Percentiles rank a stretch among this genome's conserved stretches.
phyloP scores from a whole-genome alignment of 2,329 filamentous ascomycete species.

The Ampelomyces quisqualis region DNA sequence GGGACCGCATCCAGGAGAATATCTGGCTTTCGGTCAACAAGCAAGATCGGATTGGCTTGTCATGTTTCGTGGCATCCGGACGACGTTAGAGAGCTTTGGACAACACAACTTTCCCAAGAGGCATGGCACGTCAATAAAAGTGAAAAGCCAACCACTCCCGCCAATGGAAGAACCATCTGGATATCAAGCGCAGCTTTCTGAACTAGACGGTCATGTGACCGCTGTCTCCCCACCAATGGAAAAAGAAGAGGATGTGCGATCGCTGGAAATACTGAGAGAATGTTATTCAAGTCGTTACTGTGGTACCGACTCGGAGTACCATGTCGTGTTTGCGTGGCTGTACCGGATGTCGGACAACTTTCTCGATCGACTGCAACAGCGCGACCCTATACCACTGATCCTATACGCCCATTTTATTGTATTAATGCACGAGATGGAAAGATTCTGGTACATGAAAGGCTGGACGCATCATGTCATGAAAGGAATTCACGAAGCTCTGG shows the following conservation, averaged over 20 bases:
- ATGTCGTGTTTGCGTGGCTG: constrained; percentile 30
- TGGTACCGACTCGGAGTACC: constrained; percentile 27
- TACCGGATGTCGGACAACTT: constrained; percentile 28
- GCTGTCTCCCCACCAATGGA: constrained; percentile 5
- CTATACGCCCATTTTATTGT: constrained; percentile 33
- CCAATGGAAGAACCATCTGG: constrained; percentile 7
- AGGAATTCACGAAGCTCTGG: constrained; percentile 24
- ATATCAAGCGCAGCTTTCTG: constrained; percentile 22
- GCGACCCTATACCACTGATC: constrained; percentile 23
- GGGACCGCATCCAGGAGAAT: constrained; percentile 31
- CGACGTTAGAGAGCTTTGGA: constrained; percentile 17
- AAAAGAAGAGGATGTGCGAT: constrained; percentile 7
- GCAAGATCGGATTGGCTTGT: constrained; percentile 33
- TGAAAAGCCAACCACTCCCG: constrained; percentile 16
- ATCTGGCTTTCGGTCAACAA: constrained; percentile 29
- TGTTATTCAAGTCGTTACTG: constrained; percentile 26
- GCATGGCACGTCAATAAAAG: constrained; percentile 5
- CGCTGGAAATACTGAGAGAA: constrained; percentile 20
- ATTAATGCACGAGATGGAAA: constrained; percentile 28
- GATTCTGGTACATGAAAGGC: constrained; percentile 36
- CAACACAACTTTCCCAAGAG: constrained; percentile 9
- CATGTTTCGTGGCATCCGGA: constrained; percentile 34
- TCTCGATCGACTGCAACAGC: constrained; percentile 23
- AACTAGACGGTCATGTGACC: constrained; percentile 16
- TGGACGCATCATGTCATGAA: constrained; percentile 33